Evolutionary conservation across 139 green algal species (phyloP), one percentile per base, ranked within the genome.

Genomic region (Chlorella sp.): DNA sequence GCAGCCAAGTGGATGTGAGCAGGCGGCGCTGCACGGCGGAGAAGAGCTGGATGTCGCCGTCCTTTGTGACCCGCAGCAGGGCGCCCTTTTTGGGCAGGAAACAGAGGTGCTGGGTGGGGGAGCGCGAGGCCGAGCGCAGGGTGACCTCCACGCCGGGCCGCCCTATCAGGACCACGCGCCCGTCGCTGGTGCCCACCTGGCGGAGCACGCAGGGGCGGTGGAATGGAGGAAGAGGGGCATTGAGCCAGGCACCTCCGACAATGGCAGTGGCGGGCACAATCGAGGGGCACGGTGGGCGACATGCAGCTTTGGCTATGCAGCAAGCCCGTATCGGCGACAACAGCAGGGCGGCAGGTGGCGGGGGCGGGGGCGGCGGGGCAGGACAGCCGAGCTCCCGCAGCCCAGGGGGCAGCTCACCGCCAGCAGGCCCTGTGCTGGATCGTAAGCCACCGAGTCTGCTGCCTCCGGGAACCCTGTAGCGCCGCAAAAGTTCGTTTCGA

Each of bases 151-250:
- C 92, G 1, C 93, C 91, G 53, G 90, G 86, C 32, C 36, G 82
- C 0, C 93, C 93, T 39, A 95, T 83, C 39, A 95, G 64, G 69
- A 95, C 94, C 19, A 95, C 60, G 22, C 92, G 77, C 22, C 93
- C 93, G 87, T 95, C 92, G 19, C 34, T 85, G 60, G 93, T 95
- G 21, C 88, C 86, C 19, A 95, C 86, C 93, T 95, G 86, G 64
- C 21, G 24, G 64, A 14, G 64, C 71, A 76, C 68, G 22, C n/a
- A 34, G 68, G 22, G 68, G 22, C 32, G 21, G 68, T 34, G n/a
- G 0, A 30, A 34, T 76, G 68, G 22, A n/a, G n/a, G 15, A 39
- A 34, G 71, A 40, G 5, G 71, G 18, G 32, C 32, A 18, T 34
- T n/a, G 71, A 0, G 32, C 37, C 32, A 30, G 24, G 28, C 71